Base-by-base conservation (phyloP, 495 filamentous ascomycete genomes). In the Diplogelasinospora grovesii region DNA sequence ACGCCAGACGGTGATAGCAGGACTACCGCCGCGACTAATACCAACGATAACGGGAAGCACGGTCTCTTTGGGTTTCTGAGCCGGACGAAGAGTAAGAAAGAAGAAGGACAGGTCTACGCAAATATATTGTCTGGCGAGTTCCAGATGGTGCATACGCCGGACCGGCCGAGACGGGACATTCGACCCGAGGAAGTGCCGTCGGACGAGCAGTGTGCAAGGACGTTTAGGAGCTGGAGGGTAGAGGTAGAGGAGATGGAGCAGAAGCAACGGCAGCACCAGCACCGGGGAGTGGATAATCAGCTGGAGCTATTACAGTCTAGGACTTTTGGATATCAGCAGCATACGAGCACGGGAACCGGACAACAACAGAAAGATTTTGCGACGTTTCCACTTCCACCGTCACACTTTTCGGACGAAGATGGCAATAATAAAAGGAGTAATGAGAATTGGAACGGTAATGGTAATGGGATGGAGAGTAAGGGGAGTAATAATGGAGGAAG, bases 131-230 rank as follows among this genome's bases (percentile, higher is more conserved):
- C 25, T 0, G 1, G 18, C 10, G 29, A 36, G 11, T 61, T 56
- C 37, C 31, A 36, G 14, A 48, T 50, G 5, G 40, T 57, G 13
- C 60, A 59, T 29, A 52, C 57, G 5, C 60, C 60, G 7, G 60
- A 61, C 32, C 41, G 60, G 4, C 52, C 46, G 0, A 0, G 18
- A 5, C 38, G 39, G 18, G 16, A 44, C 7, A 8, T 50, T n/a
- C 35, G 39, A 7, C 45, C 46, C 0, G n/a, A 30, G 5, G 43
- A 47, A 19, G 47, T 48, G 2, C 59, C 59, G 0, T 40, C 43
- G 1, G 57, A 58, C 16, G 52, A 56, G 18, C 47, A 59, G 25
- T 63, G 59, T 24, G n/a, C n/a, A n/a, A n/a, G n/a, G n/a, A n/a
- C n/a, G n/a, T n/a, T n/a, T n/a, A n/a, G n/a, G n/a, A n/a, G n/a